A percentile compares a stretch with the other conserved stretches of the same genome.
Conservation (phyloP, 768 basidiomycete genomes). For the Hydnum rufescens region DNA sequence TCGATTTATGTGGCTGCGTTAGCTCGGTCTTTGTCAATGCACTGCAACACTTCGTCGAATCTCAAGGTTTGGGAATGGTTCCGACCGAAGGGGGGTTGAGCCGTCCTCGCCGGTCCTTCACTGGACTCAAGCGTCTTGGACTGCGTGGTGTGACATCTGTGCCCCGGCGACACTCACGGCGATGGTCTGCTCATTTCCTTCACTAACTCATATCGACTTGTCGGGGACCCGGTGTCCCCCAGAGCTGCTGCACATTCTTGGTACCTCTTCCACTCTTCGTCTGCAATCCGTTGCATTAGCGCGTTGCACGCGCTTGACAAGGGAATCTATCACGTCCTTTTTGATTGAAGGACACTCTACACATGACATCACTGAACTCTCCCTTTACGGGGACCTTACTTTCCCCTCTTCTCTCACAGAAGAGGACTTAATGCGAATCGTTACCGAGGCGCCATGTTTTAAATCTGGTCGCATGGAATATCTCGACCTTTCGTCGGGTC, state of each 20-base stretch:
- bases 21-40: constrained; percentile 77
- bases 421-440: constrained; percentile 44
- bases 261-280: constrained; percentile 31
- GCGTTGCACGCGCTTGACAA: constrained; percentile 67
- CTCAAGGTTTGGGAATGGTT: constrained; percentile 21
- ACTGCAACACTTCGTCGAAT: constrained; percentile 56
- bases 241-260: constrained; percentile 50
- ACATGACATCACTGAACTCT: constrained; percentile 45
- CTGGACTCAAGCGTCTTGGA: constrained; percentile 57
- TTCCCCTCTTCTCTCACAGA: constrained; percentile 51
- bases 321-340: constrained; percentile 56
- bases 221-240: constrained; percentile 71
- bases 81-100: too few species aligned
- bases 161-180: constrained; percentile 44
- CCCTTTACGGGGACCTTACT: constrained; percentile 76
- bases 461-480: constrained; percentile 48
- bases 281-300: constrained; percentile 68
- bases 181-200: constrained; percentile 66
- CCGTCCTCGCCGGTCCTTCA: constrained; percentile 29
- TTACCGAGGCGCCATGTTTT: constrained; percentile 65
- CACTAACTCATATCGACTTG: constrained; percentile 76
- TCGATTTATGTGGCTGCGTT: constrained; percentile 91
- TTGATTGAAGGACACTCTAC: constrained; percentile 43
- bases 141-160: constrained; percentile 69
- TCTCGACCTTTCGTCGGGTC: constrained; percentile 76